Percentiles rank a stretch among this genome's conserved stretches.
Evolutionary conservation across 345 rosid genomes (phyloP).

Genomic region (Noccaea bulbosa): DNA sequence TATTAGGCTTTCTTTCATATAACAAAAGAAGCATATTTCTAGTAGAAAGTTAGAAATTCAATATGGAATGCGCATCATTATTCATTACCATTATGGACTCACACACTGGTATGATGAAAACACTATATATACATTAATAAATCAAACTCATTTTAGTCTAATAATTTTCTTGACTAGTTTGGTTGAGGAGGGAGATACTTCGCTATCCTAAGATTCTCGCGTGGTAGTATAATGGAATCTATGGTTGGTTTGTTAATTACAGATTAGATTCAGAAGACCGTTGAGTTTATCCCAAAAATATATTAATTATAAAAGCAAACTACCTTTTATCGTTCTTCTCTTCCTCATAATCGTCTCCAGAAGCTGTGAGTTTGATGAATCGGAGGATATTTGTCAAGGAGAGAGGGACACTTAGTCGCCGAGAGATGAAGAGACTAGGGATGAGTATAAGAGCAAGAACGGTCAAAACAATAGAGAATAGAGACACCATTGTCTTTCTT

Average conservation of each 20-base stretch:
- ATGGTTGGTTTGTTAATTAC: background rate
- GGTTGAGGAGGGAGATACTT: background rate
- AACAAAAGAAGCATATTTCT: background rate
- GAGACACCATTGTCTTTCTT: conserved; percentile 2
- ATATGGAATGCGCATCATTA: too few relatives aligned
- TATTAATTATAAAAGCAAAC: background rate
- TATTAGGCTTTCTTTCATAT: background rate
- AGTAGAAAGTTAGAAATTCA: background rate
- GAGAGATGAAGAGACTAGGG: conserved; percentile 21
- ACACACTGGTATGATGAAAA: background rate
- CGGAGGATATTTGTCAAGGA: conserved; percentile 24
- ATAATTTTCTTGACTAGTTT: background rate
- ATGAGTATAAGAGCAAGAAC: conserved; percentile 32
- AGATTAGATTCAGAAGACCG: background rate
- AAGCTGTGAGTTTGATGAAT: conserved; percentile 29
- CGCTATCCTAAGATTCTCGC: background rate
- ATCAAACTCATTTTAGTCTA: background rate
- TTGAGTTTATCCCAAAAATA: background rate
- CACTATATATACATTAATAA: background rate
- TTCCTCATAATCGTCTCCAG: conserved; percentile 14
- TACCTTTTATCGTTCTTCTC: conserved; percentile 22
- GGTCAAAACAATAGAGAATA: conserved; percentile 24
- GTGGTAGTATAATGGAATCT: background rate
- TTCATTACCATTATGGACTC: background rate
- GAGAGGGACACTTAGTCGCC: conserved; percentile 21